Evolutionary conservation across 1,284 basidiomycete genomes (phyloP).

Genomic region (Agaricales sp.): DNA sequence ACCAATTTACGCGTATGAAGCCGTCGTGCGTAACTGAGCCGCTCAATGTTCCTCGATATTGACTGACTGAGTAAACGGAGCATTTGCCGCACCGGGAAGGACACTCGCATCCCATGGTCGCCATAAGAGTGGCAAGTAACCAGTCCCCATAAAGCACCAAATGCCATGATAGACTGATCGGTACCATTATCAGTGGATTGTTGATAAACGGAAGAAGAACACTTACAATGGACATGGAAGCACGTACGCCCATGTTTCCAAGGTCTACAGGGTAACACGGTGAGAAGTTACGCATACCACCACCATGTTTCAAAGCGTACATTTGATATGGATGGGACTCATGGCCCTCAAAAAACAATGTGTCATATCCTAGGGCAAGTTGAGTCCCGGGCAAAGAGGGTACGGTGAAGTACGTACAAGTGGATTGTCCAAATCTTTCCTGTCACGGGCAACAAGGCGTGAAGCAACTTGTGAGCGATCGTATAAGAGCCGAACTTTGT

Average conservation of each 20-base stretch:
- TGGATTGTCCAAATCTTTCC: slow-evolving; percentile 62
- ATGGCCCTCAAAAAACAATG: slow-evolving; percentile 82
- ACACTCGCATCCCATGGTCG: slow-evolving; percentile 68
- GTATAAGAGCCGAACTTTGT: slow-evolving; percentile 80
- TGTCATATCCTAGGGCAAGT: slow-evolving; percentile 62
- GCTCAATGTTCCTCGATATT: slow-evolving; percentile 78
- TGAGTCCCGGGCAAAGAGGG: too few species aligned
- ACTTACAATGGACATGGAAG: slow-evolving; percentile 76
- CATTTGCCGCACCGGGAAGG: slow-evolving; percentile 80
- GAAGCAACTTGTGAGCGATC: slow-evolving; percentile 73
- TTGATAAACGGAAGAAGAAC: neutral
- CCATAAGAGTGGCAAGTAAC: slow-evolving; percentile 83
- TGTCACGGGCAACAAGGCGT: slow-evolving; percentile 59
- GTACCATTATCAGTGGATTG: slow-evolving; percentile 2
- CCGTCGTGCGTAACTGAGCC: slow-evolving; percentile 72
- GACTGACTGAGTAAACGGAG: slow-evolving; percentile 74
- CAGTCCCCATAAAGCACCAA: slow-evolving; percentile 79
- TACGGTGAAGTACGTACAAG: slow-evolving; percentile 31
- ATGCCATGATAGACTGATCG: slow-evolving; percentile 70
- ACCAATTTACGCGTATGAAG: slow-evolving; percentile 74
- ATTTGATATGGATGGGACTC: slow-evolving; percentile 86
- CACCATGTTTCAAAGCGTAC: slow-evolving; percentile 25
- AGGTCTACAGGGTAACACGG: slow-evolving; percentile 35
- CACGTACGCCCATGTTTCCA: slow-evolving; percentile 73
- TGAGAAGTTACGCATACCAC: slow-evolving; percentile 4